Evolutionary conservation across 2,329 filamentous ascomycete species (phyloP), one percentile per base, ranked within the genome.

Genomic region (Beauveria pseudobassiana): DNA sequence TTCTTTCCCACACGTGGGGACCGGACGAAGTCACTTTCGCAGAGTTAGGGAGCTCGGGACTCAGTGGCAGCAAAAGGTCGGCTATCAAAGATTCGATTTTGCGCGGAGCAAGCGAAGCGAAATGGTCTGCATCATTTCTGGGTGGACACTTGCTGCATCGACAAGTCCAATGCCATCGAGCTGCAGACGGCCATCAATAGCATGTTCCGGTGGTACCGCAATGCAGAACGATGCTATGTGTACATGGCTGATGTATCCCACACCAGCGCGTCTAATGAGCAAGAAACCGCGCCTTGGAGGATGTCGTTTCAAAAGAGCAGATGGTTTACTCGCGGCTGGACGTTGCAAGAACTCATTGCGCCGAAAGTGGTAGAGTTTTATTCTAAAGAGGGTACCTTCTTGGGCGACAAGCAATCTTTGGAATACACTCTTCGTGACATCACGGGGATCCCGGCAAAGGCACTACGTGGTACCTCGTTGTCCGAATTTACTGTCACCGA

Each of bases 261-360:
- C 26, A 1, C n/a, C 12, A 14, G 9, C 18, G 8, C n/a, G 45
- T 10, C 20, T 22, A 20, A n/a, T n/a, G 30, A 7, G n/a, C 12
- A 28, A 26, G 42, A 16, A 30, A 53, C 34, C 8, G 30, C 6
- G 8, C 8, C 14, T 24, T 52, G 62, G 18, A 22, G 59, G n/a
- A n/a, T 34, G 14, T 50, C 28, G 1, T 28, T 66, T 45, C 42
- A 43, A 5, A 34, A n/a, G 8, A 59, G 63, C 49, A 64, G 69
- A 5, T 76, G 74, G 73, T 75, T 75, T 54, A 70, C 66, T 0
- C 65, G 80, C 81, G 73, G 73, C 16, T 83, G 85, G 68, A 89
- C 86, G 0, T 75, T 87, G 64, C 88, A 88, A 69, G 85, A 90
- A 71, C 86, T 88, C 0, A 78, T 91, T 5, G 88, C 73, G 0